Evolutionary conservation across 768 basidiomycete species (phyloP).

Genomic region (Rhizopogon sp.): DNA sequence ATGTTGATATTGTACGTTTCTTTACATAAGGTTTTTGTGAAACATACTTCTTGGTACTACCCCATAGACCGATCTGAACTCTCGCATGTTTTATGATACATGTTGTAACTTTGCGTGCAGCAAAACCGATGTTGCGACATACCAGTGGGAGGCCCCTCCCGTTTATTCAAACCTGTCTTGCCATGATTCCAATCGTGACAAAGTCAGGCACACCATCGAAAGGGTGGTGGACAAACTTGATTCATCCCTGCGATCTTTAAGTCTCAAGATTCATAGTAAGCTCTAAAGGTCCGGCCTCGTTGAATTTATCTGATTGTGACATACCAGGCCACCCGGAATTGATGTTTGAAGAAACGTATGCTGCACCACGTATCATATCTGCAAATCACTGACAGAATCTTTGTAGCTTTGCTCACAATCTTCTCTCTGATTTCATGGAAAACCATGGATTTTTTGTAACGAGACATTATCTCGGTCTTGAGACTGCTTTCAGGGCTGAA

Average conservation of each 20-base stretch:
- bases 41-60: background rate
- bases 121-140: conserved; percentile 23
- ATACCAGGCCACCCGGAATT: conserved; percentile 61
- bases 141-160: conserved; percentile 33
- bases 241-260: conserved; percentile 53
- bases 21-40: background rate
- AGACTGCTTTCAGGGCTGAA: conserved; percentile 77
- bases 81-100: conserved; percentile 31
- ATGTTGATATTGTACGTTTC: background rate
- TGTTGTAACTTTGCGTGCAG: conserved; percentile 40
- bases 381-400: conserved; percentile 5
- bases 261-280: conserved; percentile 69
- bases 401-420: conserved; percentile 66
- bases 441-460: conserved; percentile 68
- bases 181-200: conserved; percentile 14
- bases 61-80: conserved; percentile 6
- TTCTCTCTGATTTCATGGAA: conserved; percentile 62
- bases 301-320: conserved; percentile 6
- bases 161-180: conserved; percentile 29
- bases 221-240: conserved; percentile 45
- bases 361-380: conserved; percentile 7
- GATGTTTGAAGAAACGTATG: conserved; percentile 59
- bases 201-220: conserved; percentile 52
- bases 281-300: background rate
- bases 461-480: conserved; percentile 60